These are phyloP conservation scores for Phallus indusiatus DNA, from an alignment of 768 basidiomycete species.

Conservation along the genomic window DNA sequence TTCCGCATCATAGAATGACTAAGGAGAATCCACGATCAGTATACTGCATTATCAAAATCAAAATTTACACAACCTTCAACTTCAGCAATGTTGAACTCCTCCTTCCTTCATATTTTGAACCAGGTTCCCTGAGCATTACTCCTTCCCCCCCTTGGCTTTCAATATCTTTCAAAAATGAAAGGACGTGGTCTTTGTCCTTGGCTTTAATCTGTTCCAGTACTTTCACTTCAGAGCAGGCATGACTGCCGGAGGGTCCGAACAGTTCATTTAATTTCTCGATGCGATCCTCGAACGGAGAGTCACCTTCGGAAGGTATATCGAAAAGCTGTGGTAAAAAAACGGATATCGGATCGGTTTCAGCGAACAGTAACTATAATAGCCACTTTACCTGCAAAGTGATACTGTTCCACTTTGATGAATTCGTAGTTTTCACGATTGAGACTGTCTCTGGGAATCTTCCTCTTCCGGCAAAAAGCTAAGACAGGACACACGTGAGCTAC, in stretches of 20 bases:
- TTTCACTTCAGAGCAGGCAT: conserved; percentile 32
- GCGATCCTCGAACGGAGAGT: conserved; percentile 43
- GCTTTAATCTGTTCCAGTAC: conserved; percentile 42
- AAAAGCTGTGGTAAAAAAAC: conserved; percentile 33
- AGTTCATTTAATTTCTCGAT: conserved; percentile 29
- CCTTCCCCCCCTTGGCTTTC: conserved; percentile 50
- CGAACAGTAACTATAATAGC: background rate
- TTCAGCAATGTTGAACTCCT: conserved; percentile 43
- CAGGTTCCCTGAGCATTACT: conserved; percentile 44
- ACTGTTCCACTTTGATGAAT: conserved; percentile 46
- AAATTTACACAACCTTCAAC: conserved; percentile 34
- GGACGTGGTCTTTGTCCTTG: conserved; percentile 38
- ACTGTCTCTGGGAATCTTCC: conserved; percentile 49
- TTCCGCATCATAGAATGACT: conserved; percentile 55
- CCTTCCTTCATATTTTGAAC: conserved; percentile 42
- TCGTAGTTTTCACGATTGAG: conserved; percentile 48
- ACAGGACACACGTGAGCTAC: background rate
- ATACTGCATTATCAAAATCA: background rate
- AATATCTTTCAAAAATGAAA: conserved; percentile 44
- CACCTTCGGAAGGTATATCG: conserved; percentile 42
- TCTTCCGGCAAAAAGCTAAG: conserved; percentile 42
- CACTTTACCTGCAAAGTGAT: conserved; percentile 41
- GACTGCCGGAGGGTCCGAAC: conserved; percentile 32
- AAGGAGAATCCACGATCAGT: background rate
- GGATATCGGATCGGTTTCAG: background rate